Evolutionary conservation across 2,329 filamentous ascomycete genomes (phyloP).

Genomic region (Pseudogymnoascus verrucosus): DNA sequence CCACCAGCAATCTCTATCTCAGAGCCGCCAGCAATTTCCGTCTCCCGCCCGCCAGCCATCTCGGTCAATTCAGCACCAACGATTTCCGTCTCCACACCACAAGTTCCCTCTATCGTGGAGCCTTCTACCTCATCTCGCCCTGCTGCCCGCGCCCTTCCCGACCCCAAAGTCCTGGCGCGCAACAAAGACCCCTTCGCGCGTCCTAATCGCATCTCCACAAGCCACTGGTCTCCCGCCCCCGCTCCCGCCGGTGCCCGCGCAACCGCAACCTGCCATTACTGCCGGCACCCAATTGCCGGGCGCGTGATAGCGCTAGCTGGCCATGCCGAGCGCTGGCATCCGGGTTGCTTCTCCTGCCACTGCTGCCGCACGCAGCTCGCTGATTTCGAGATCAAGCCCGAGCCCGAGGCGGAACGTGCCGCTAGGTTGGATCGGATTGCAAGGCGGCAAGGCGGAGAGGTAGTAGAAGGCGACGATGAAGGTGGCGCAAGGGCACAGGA

Average conservation of each 20-base stretch:
- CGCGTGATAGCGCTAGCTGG: constrained; percentile 81
- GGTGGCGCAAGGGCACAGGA: constrained; percentile 53
- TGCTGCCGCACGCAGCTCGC: constrained; percentile 82
- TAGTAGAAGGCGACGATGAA: constrained; percentile 50
- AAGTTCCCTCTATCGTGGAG: constrained; percentile 27
- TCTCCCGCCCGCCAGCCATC: constrained; percentile 36
- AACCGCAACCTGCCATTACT: constrained; percentile 76
- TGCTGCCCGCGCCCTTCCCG: constrained; percentile 30
- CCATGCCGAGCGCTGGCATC: constrained; percentile 70
- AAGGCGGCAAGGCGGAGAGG: constrained; percentile 51
- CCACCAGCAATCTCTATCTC: constrained; percentile 23
- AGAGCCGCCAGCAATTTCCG: constrained; percentile 25
- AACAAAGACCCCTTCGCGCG: constrained; percentile 29
- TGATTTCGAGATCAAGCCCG: constrained; percentile 91
- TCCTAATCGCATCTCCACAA: constrained; percentile 21
- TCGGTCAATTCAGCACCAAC: constrained; percentile 37
- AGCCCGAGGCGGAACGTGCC: constrained; percentile 64
- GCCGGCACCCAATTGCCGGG: constrained; percentile 75
- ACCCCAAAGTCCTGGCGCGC: constrained; percentile 30
- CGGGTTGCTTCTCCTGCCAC: constrained; percentile 85
- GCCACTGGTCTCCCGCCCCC: constrained; percentile 49
- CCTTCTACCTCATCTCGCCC: constrained; percentile 15
- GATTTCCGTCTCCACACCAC: constrained; percentile 24
- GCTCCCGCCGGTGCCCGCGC: constrained; percentile 37
- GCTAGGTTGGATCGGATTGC: constrained; percentile 70